These are phyloP conservation scores for Atkinsonella hypoxylon DNA, from an alignment of 2,329 filamentous ascomycete species.

Conservation along the genomic window DNA sequence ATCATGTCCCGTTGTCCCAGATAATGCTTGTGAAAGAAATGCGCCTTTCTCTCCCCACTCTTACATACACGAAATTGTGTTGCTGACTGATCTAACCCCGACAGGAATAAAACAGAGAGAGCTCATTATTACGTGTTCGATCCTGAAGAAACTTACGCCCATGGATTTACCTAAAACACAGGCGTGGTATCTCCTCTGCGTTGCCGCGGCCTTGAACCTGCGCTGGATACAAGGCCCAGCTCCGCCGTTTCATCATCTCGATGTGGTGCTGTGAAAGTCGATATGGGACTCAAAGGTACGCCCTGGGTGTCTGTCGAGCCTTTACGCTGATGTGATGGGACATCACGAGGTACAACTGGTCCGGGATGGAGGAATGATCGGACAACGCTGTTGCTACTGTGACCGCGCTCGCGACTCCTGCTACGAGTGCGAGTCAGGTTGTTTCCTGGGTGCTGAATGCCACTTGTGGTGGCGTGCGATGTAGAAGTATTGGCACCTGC, in stretches of 20 bases:
- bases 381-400: conserved; percentile 31
- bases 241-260: conserved; percentile 17
- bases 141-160: not conserved
- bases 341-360: conserved; percentile 24
- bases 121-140: not conserved
- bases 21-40: too few species aligned
- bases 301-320: conserved; percentile 15
- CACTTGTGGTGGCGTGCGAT: conserved; percentile 21
- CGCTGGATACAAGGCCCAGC: conserved; percentile 14
- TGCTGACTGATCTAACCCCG: too few species aligned
- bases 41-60: not conserved
- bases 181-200: conserved; percentile 17
- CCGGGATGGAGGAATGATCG: conserved; percentile 37
- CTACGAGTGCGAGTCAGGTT: conserved; percentile 22
- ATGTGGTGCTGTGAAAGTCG: conserved; percentile 14
- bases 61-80: too few species aligned
- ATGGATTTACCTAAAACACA: conserved; percentile 12
- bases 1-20: too few species aligned
- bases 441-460: conserved; percentile 18
- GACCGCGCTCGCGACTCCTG: conserved; percentile 24
- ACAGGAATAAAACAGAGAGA: not conserved
- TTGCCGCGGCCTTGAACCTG: conserved; percentile 14
- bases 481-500: conserved; percentile 24
- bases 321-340: conserved; percentile 13
- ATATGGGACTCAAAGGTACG: conserved; percentile 7